Conservation (phyloP, 2,329 filamentous ascomycete genomes). For the Pseudofabraea citricarpa region DNA sequence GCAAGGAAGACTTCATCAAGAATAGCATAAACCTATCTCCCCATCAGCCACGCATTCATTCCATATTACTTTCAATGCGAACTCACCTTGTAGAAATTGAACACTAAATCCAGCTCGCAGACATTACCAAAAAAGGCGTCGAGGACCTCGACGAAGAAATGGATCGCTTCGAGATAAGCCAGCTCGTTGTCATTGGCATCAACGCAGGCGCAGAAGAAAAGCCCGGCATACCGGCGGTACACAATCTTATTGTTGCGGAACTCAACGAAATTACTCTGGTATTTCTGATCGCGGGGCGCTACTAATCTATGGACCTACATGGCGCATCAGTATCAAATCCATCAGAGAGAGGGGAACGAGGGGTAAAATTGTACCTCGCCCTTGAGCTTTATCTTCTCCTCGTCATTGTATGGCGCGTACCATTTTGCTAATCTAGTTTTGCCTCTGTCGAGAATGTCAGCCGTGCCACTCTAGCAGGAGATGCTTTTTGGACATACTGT, state of each 20-base stretch:
- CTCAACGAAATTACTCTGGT: constrained; percentile 99
- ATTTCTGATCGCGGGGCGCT: constrained; percentile 95
- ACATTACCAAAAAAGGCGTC: constrained; percentile 99
- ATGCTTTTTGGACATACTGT: constrained; percentile 50
- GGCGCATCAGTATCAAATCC: neutral
- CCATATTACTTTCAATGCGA: neutral
- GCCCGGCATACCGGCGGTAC: constrained; percentile 92
- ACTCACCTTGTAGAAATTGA: constrained; percentile 67
- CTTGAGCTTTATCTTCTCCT: constrained; percentile 98
- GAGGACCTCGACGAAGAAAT: constrained; percentile 98
- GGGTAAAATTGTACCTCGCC: constrained; percentile 64
- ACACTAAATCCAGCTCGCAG: constrained; percentile 90
- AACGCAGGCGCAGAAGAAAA: constrained; percentile 99
- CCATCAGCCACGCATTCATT: neutral
- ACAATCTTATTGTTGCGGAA: constrained; percentile 93
- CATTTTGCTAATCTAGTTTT: constrained; percentile 98
- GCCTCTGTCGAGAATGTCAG: constrained; percentile 55
- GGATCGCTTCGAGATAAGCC: constrained; percentile 93
- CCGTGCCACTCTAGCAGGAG: neutral
- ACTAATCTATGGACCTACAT: constrained; percentile 88
- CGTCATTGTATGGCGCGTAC: constrained; percentile 98
- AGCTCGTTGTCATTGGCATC: constrained; percentile 99
- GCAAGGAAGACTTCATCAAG: constrained; percentile 97
- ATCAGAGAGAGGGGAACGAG: neutral
- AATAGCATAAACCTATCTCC: constrained; percentile 79